These are phyloP conservation scores for Calocera viscosa DNA, from an alignment of 768 basidiomycete species.

Conservation along the genomic window DNA sequence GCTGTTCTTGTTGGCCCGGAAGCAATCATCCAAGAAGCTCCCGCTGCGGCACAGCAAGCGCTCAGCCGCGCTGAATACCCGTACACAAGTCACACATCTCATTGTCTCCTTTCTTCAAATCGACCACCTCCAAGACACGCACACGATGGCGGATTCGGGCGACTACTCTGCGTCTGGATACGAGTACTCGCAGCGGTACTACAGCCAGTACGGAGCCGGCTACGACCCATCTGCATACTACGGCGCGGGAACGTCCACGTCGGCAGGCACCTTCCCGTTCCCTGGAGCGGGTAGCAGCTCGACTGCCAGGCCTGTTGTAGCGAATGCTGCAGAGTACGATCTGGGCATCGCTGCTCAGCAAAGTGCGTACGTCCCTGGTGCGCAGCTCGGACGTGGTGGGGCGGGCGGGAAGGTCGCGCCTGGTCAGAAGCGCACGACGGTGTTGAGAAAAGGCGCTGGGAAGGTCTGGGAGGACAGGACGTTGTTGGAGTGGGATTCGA, in stretches of 20 bases:
- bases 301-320: constrained; percentile 65
- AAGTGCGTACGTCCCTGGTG: constrained; percentile 84
- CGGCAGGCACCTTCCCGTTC: background rate
- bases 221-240: background rate
- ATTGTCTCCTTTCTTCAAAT: background rate
- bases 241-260: background rate
- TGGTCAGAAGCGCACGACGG: constrained; percentile 85
- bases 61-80: too few species aligned
- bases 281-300: constrained; percentile 33
- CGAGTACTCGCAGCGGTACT: background rate
- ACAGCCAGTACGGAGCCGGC: background rate
- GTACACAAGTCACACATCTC: constrained; percentile 1
- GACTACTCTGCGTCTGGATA: background rate
- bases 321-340: constrained; percentile 86
- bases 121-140: background rate
- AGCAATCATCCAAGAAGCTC: too few species aligned
- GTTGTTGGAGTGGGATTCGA: constrained; percentile 91
- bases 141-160: background rate
- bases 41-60: too few species aligned
- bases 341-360: constrained; percentile 83
- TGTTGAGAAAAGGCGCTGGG: constrained; percentile 87
- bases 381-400: constrained; percentile 76
- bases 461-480: constrained; percentile 99
- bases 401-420: constrained; percentile 76
- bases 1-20: too few species aligned